These are phyloP conservation scores for Pachyrhizus erosus DNA, from an alignment of 306 rosid genomes.

Conservation along the genomic window DNA sequence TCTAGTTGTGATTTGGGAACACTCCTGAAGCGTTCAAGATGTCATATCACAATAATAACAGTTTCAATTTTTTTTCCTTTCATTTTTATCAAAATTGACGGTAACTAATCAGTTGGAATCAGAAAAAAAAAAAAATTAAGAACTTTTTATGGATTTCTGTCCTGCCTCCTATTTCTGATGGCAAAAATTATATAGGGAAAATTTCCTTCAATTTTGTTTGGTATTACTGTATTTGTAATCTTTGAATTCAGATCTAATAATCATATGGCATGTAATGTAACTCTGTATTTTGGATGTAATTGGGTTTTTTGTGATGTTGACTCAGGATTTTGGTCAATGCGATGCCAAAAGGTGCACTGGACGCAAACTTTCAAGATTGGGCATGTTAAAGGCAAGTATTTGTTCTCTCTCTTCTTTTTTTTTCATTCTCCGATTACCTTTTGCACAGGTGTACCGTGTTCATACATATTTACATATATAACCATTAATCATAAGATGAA, in stretches of 20 bases:
- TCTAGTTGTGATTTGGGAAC: conserved; percentile 3
- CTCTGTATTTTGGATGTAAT: conserved; percentile 27
- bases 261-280: background rate
- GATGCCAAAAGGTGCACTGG: conserved; percentile 94
- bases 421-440: conserved; percentile 6
- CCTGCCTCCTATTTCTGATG: background rate
- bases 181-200: background rate
- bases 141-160: conserved; percentile 15
- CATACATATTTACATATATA: background rate
- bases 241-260: conserved; percentile 10
- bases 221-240: background rate
- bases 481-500: background rate
- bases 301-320: conserved; percentile 40
- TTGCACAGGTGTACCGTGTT: background rate
- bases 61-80: background rate
- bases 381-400: conserved; percentile 74
- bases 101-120: background rate
- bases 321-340: conserved; percentile 95
- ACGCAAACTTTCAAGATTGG: conserved; percentile 91
- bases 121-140: background rate
- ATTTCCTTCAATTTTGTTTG: background rate
- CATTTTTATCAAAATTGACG: background rate
- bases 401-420: conserved; percentile 34
- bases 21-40: background rate
- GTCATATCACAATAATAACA: background rate